Evolutionary conservation across 352 stramenopile species (phyloP), one percentile per base, ranked within the genome.

Genomic region (Thraustochytrium sp.): DNA sequence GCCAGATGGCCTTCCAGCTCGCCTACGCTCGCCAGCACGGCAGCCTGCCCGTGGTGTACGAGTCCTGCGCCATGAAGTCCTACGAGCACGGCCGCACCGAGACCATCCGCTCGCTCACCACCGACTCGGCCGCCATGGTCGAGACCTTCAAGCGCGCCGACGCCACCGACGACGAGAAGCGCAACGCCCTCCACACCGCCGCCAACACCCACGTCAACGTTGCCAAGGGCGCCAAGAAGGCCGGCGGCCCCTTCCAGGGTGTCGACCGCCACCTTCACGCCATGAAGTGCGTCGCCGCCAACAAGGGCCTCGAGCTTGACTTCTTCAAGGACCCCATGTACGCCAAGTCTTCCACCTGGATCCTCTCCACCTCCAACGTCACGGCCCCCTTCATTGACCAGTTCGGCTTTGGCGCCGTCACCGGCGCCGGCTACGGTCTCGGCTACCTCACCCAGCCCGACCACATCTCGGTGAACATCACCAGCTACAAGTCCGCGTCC

Each of bases 1-100:
- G 98, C 87, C 96, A 99, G 89, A 96, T 98, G 89, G 95, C 94
- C 31, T 97, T 98, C 76, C 96, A 99, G 87, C 88, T 99, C 38
- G 96, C 94, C 0, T 95, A 97, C 56, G 98, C 95, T 88, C 95
- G 96, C 84, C 93, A 98, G 83, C 96, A 97, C 89, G 90, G 92
- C 51, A 95, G 93, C 40, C 94, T 93, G 23, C 87, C 92, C 5
- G 87, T 93, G 0, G 96, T 97, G 2, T 99, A 99, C 86, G 96
- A 99, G 88, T 96, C 96, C 11, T 96, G 94, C 23, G 94, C 98
- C 89, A 97, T 96, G 85, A 90, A 95, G 23, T 89, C 95, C 62
- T 99, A 98, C 86, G 94, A 97, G 56, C 96, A 99, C 82, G 96
- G 96, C 1, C 92, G 96, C 53, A 99, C 96, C 1, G 83, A 86